Conservation (phyloP, 805 yeast species). For the Candida maris region DNA sequence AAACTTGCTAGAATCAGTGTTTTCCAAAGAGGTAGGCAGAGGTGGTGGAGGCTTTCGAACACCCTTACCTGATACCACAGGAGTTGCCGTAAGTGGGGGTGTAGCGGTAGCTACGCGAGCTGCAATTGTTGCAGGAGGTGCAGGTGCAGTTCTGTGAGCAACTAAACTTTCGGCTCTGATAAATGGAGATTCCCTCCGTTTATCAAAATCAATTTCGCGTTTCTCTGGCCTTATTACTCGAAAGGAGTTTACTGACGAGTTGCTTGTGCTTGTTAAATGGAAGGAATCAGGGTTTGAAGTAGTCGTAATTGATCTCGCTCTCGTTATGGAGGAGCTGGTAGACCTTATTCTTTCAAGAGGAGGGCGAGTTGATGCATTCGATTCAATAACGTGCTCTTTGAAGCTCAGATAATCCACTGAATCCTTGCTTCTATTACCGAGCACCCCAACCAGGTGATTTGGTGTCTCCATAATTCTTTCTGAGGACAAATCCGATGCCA, state of each 20-base stretch:
- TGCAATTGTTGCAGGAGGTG: slow-evolving; percentile 69
- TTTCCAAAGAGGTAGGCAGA: slow-evolving; percentile 9
- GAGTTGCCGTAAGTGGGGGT: slow-evolving; percentile 5
- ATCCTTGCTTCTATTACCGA: slow-evolving; percentile 28
- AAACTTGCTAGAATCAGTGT: background rate
- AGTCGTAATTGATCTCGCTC: slow-evolving; percentile 29
- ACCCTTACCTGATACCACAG: slow-evolving; percentile 9
- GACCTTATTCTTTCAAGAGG: slow-evolving; percentile 14
- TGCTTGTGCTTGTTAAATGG: slow-evolving; percentile 1
- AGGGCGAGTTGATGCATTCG: background rate
- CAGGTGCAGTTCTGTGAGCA: slow-evolving; percentile 70
- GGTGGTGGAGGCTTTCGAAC: slow-evolving; percentile 27
- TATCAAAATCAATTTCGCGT: slow-evolving; percentile 77
- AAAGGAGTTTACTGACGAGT: slow-evolving; percentile 41
- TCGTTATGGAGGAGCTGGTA: slow-evolving; percentile 23
- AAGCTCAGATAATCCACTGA: slow-evolving; percentile 53
- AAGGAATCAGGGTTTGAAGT: slow-evolving; percentile 19
- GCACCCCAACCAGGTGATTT: slow-evolving; percentile 51
- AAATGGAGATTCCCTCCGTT: slow-evolving; percentile 72
- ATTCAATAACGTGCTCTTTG: slow-evolving; percentile 36
- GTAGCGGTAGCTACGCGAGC: slow-evolving; percentile 6
- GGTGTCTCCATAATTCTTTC: slow-evolving; percentile 59
- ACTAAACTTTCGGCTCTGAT: slow-evolving; percentile 46
- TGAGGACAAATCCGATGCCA: slow-evolving; percentile 39
- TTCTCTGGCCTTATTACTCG: slow-evolving; percentile 64